These are phyloP conservation scores for Spatholobus suberectus DNA, from an alignment of 306 rosid species.

Conservation along the genomic window DNA sequence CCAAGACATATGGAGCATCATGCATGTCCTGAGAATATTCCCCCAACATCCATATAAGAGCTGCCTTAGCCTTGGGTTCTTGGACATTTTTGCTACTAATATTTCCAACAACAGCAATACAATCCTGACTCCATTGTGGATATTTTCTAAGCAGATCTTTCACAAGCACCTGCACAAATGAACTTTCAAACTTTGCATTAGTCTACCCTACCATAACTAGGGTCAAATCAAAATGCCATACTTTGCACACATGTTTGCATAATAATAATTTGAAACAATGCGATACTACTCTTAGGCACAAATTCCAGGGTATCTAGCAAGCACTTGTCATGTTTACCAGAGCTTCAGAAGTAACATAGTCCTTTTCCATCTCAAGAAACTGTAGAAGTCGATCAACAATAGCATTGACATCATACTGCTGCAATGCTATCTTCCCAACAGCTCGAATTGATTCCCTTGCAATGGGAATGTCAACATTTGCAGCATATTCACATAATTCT, in stretches of 20 bases:
- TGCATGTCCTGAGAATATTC: slow-evolving; percentile 98
- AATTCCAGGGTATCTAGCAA: slow-evolving; percentile 29
- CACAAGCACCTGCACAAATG: slow-evolving; percentile 83
- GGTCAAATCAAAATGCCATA: slow-evolving; percentile 19
- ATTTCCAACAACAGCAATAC: slow-evolving; percentile 98
- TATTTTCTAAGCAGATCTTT: slow-evolving; percentile 95
- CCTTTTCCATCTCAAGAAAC: slow-evolving; percentile 99
- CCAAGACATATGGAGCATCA: slow-evolving; percentile 93
- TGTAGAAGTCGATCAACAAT: slow-evolving; percentile 98
- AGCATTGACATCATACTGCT: slow-evolving; percentile 99
- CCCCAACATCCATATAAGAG: slow-evolving; percentile 99
- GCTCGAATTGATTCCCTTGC: slow-evolving; percentile 99
- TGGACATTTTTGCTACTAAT: slow-evolving; percentile 98
- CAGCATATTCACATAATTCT: slow-evolving; percentile 98
- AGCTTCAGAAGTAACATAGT: slow-evolving; percentile 98
- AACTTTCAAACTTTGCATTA: slow-evolving; percentile 46
- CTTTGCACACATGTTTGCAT: slow-evolving; percentile 15
- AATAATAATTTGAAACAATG: slow-evolving; percentile 30
- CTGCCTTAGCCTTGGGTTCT: slow-evolving; percentile 99
- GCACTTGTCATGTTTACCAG: slow-evolving; percentile 66
- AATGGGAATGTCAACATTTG: slow-evolving; percentile 99
- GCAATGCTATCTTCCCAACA: slow-evolving; percentile 98
- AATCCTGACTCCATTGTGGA: slow-evolving; percentile 99
- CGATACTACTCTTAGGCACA: slow-evolving; percentile 14
- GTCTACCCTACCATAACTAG: slow-evolving; percentile 20